These are phyloP conservation scores for Allium fistulosum DNA, from an alignment of 106 monocot genomes.

Conservation along the genomic window DNA sequence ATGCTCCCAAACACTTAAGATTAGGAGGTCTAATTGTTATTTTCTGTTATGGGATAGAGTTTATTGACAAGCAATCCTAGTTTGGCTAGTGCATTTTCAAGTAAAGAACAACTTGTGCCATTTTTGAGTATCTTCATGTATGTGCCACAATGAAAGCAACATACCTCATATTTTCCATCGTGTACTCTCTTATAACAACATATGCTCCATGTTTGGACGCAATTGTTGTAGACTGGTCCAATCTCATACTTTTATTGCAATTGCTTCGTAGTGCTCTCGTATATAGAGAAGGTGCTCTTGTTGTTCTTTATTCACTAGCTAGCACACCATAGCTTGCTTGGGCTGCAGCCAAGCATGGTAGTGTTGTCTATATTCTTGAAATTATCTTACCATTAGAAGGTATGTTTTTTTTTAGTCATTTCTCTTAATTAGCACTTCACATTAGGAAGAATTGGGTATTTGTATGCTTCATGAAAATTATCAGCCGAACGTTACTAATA, in stretches of 20 bases:
- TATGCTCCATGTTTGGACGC: conserved; percentile 96
- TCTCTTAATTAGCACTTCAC: too few species aligned
- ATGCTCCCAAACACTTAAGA: too few species aligned
- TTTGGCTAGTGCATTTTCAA: conserved; percentile 75
- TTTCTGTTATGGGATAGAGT: conserved; percentile 49
- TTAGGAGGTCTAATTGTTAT: conserved; percentile 5
- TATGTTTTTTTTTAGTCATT: conserved; percentile 3
- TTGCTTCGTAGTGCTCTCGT: conserved; percentile 66
- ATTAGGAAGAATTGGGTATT: too few species aligned
- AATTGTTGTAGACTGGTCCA: conserved; percentile 89
- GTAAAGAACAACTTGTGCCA: conserved; percentile 81
- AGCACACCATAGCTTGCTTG: conserved; percentile 91
- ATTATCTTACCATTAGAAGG: conserved; percentile 90
- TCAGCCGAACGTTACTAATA: too few species aligned
- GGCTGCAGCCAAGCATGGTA: conserved; percentile 98
- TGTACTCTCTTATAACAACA: conserved; percentile 66
- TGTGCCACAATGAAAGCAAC: conserved; percentile 39
- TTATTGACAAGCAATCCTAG: conserved; percentile 72
- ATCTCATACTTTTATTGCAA: conserved; percentile 77
- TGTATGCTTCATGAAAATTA: too few species aligned
- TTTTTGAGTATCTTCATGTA: conserved; percentile 73
- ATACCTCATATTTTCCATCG: conserved; percentile 73
- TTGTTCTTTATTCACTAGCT: conserved; percentile 89
- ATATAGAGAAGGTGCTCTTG: conserved; percentile 89
- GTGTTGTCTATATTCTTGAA: conserved; percentile 96